These are phyloP conservation scores for Trypethelium eluteriae DNA, from an alignment of 495 filamentous ascomycete species.

Conservation along the genomic window DNA sequence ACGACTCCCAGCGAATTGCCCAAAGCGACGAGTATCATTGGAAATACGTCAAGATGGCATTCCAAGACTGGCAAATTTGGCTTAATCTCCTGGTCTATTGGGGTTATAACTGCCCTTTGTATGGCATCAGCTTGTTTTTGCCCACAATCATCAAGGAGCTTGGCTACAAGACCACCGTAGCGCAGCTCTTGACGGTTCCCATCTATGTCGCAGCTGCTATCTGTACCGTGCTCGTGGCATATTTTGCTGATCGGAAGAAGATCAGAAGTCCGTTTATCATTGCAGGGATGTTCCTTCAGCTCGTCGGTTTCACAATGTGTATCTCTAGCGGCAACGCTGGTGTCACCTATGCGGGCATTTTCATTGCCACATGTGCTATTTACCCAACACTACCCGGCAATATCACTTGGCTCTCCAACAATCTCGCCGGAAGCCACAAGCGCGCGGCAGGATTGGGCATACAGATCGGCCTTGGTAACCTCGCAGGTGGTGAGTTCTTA, in stretches of 20 bases:
- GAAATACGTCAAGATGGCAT: slow-evolving; percentile 55
- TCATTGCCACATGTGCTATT: slow-evolving; percentile 59
- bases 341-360: slow-evolving; percentile 66
- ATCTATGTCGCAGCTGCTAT: slow-evolving; percentile 57
- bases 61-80: slow-evolving; percentile 69
- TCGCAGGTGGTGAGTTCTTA: slow-evolving; percentile 47
- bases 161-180: slow-evolving; percentile 51
- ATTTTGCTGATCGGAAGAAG: slow-evolving; percentile 51
- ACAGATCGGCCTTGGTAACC: slow-evolving; percentile 65
- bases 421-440: slow-evolving; percentile 64
- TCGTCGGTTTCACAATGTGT: slow-evolving; percentile 58
- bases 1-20: slow-evolving; percentile 32
- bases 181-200: slow-evolving; percentile 63
- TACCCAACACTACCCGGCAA: slow-evolving; percentile 58
- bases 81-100: slow-evolving; percentile 56
- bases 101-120: slow-evolving; percentile 53
- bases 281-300: slow-evolving; percentile 51
- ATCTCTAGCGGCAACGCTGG: slow-evolving; percentile 45
- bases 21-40: slow-evolving; percentile 55
- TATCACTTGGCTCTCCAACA: slow-evolving; percentile 65
- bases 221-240: slow-evolving; percentile 51
- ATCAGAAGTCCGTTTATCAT: slow-evolving; percentile 59
- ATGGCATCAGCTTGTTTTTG: slow-evolving; percentile 66
- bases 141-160: slow-evolving; percentile 45
- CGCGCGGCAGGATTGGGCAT: slow-evolving; percentile 65